Base-by-base conservation (phyloP, 495 filamentous ascomycete genomes). In the Xylona heveae region DNA sequence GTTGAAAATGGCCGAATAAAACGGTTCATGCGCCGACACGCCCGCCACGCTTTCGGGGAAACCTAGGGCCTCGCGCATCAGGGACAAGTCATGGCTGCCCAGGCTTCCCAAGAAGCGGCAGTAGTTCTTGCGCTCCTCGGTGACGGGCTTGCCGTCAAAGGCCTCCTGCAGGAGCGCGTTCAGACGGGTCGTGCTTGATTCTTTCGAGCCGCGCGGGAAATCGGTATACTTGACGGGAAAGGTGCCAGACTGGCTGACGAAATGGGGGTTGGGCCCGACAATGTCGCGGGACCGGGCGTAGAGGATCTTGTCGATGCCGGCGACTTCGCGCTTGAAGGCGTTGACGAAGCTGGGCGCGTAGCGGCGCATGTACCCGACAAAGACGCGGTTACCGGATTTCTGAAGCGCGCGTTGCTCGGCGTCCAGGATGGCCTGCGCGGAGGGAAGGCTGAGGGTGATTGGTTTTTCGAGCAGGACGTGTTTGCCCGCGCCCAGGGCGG, bases 261-360 rank as follows among this genome's bases (percentile, higher is more conserved):
- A 64, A 22, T 44, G 33, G 7, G 46, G 26, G 42, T 66, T 54
- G 1, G 54, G 57, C 0, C 62, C 65, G 15, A 61, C 48, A 37
- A 72, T 68, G 40, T 64, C 63, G 19, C 67, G 44, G 12, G 57
- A 57, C 4, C 63, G 47, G 2, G 61, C 64, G 39, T 71, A 69
- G 30, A 55, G 39, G 5, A 72, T 61, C 15, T 54, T 42, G n/a
- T 44, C 53, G 13, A 62, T 42, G 0, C 29, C 38, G 4, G 48
- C 48, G 3, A 70, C 52, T 34, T 68, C 58, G 14, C 41, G 40
- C 31, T 59, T 52, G 28, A 67, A 55, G 9, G 59, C 48, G n/a
- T 56, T 50, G 4, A 49, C 43, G 38, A 62, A 64, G 18, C 52
- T 51, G 0, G 63, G 50, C 2, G 66, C 64, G 38, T 67, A 66